Evolutionary conservation across 192 early-diverging fungal species (phyloP).

Genomic region (Pecoramyces ruminantium): DNA sequence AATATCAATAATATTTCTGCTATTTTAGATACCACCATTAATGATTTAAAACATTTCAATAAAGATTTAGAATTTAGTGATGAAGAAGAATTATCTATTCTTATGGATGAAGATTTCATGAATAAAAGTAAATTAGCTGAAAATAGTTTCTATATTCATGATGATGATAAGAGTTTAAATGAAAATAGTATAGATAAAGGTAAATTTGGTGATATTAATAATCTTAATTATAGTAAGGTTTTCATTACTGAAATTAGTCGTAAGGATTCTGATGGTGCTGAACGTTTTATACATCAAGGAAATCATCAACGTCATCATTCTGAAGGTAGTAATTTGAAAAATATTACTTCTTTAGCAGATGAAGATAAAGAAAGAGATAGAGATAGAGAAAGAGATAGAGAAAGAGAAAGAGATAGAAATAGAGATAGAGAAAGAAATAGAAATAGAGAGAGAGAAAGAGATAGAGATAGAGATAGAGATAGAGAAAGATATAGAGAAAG

Average conservation of each 20-base stretch:
- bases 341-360: too few relatives aligned
- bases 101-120: neutral
- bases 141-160: neutral
- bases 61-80: neutral
- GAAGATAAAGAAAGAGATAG: too few relatives aligned
- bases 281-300: neutral
- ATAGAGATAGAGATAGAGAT: too few relatives aligned
- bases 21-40: too few relatives aligned
- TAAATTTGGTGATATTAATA: too few relatives aligned
- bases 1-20: too few relatives aligned
- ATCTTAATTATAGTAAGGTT: neutral
- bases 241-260: neutral
- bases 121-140: neutral
- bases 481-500: too few relatives aligned
- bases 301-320: neutral
- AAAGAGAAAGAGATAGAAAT: too few relatives aligned
- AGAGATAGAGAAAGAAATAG: too few relatives aligned
- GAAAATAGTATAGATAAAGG: neutral
- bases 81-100: neutral
- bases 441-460: too few relatives aligned
- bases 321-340: too few relatives aligned
- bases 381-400: too few relatives aligned
- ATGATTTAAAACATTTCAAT: neutral
- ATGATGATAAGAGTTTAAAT: neutral
- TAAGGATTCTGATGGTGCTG: neutral